Evolutionary conservation across 768 basidiomycete genomes (phyloP), one percentile per base, ranked within the genome.

Genomic region (Russula brevipes): DNA sequence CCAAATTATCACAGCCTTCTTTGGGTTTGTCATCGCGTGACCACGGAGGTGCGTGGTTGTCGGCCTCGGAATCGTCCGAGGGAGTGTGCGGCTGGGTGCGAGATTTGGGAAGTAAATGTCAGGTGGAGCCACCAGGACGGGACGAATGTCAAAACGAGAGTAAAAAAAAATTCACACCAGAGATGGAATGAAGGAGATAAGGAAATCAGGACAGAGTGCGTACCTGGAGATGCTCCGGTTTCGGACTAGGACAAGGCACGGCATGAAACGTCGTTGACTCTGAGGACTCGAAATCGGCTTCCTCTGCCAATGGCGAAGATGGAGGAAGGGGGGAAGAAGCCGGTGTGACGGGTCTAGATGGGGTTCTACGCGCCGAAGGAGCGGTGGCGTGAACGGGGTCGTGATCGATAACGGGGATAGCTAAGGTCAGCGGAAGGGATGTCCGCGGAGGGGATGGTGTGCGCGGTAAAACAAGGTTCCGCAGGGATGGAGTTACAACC

Each of bases 291-390:
- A 19, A 44, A 8, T 60, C 59, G 14, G 59, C 58, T 17, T 59
- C 60, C 24, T 63, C 61, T 38, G 65, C 55, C 7, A 68, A 60
- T 3, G 67, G 67, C 6, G 67, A 68, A 4, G 67, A 68, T 24
- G 65, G 67, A 12, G 67, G 67, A 2, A 68, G 61, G 4, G 66
- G 61, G 3, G 65, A 66, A 54, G 57, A 57, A 24, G 61, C 47
- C n/a, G 60, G 39, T 9, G 58, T 46, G 31, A 11, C 47, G 59
- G 35, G 31, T 44, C 50, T 56, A 42, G 56, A 5, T 49, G 64
- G 19, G 45, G 36, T 49, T 54, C 14, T 57, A 24, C 41, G 57
- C 36, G 56, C 60, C 45, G 31, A 11, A 19, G 35, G 24, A 16
- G 41, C 4, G 38, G 33, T 36, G 55, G 41, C 49, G 44, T 57